These are phyloP conservation scores for Withania somnifera DNA, from an alignment of 305 asterid species.

Conservation along the genomic window DNA sequence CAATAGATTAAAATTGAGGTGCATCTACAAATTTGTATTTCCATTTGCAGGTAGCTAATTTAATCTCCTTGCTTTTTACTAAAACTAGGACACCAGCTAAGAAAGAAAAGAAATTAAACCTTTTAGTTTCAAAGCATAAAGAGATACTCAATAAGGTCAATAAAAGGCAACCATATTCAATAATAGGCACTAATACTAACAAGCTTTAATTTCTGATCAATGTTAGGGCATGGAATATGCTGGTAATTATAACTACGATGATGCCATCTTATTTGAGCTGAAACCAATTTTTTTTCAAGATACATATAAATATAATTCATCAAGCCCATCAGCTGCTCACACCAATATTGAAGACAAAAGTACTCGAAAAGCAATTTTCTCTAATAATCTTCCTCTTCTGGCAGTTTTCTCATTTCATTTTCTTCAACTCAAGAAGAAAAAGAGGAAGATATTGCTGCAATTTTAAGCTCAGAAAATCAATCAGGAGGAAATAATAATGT, in stretches of 20 bases:
- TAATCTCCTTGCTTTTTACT: too few relatives aligned
- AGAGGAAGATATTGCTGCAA: neutral
- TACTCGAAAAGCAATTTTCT: neutral
- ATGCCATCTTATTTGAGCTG: neutral
- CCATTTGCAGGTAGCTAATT: too few relatives aligned
- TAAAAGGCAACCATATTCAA: neutral
- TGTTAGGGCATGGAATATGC: neutral
- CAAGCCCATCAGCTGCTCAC: neutral
- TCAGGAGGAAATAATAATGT: neutral
- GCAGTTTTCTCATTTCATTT: neutral
- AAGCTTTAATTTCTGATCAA: neutral
- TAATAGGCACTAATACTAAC: neutral
- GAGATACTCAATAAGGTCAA: neutral
- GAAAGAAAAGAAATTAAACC: too few relatives aligned
- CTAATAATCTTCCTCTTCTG: too few relatives aligned
- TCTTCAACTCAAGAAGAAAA: neutral
- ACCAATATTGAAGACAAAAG: neutral
- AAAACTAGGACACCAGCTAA: too few relatives aligned
- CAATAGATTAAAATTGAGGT: too few relatives aligned
- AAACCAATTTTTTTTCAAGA: neutral
- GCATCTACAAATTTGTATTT: too few relatives aligned
- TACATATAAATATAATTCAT: neutral
- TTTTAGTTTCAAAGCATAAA: neutral
- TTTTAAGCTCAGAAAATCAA: neutral
- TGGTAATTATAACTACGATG: neutral